phyloP scores from a whole-genome alignment of 257 asterid species.

The Solanum medicagineum region DNA sequence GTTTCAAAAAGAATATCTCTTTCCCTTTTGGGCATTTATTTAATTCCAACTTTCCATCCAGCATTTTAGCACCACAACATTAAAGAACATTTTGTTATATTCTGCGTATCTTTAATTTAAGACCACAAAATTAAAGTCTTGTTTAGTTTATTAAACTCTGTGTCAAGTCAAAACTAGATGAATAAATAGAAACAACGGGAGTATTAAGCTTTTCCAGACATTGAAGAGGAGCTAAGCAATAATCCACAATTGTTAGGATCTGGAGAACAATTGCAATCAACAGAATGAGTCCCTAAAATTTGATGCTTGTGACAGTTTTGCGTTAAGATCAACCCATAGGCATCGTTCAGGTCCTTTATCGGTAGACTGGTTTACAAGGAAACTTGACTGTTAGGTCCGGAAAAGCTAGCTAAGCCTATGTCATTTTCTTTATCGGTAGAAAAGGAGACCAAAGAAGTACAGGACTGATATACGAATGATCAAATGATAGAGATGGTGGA shows the following conservation, averaged over 20 bases:
- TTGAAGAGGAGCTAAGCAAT: not conserved
- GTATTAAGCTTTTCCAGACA: not conserved
- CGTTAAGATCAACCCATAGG: not conserved
- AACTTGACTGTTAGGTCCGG: not conserved
- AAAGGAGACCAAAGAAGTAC: not conserved
- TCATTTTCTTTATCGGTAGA: not conserved
- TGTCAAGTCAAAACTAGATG: too few species aligned
- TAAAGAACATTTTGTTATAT: too few species aligned
- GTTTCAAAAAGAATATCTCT: too few species aligned
- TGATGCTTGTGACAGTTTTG: not conserved
- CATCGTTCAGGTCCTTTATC: not conserved
- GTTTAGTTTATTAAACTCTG: too few species aligned
- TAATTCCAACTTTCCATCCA: too few species aligned
- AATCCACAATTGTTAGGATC: not conserved
- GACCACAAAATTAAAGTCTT: not conserved
- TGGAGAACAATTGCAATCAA: not conserved
- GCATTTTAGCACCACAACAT: too few species aligned
- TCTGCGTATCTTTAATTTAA: too few species aligned
- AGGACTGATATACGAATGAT: not conserved
- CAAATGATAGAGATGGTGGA: not conserved
- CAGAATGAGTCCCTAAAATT: not conserved
- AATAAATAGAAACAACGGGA: too few species aligned
- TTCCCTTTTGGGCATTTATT: too few species aligned
- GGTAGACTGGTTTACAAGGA: not conserved
- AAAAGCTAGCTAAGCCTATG: not conserved